Evolutionary conservation across 2,329 filamentous ascomycete genomes (phyloP).

Genomic region (Chrysoporthe deuterocubensis): DNA sequence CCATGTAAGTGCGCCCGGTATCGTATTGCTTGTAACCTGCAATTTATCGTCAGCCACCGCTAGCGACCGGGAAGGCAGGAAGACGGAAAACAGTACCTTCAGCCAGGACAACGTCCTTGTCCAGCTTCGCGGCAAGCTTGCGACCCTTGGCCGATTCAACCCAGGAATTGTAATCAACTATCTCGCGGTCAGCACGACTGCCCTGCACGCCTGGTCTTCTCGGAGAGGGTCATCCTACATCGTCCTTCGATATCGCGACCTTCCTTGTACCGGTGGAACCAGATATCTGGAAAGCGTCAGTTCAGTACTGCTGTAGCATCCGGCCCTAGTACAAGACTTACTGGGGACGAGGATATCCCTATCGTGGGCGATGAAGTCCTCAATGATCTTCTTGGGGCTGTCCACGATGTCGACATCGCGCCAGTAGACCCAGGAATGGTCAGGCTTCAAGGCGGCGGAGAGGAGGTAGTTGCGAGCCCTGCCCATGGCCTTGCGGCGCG

Average conservation of each 20-base stretch:
- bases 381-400: constrained; percentile 82
- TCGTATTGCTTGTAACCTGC: constrained; percentile 90
- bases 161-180: constrained; percentile 99
- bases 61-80: neutral
- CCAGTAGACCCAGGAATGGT: constrained; percentile 99
- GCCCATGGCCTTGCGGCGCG: constrained; percentile 87
- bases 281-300: constrained; percentile 70
- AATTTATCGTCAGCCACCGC: constrained; percentile 27
- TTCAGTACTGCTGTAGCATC: constrained; percentile 12
- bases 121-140: constrained; percentile 71
- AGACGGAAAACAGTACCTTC: constrained; percentile 65
- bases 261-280: constrained; percentile 90
- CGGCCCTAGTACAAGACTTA: constrained; percentile 53
- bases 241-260: constrained; percentile 88
- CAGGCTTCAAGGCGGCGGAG: constrained; percentile 79
- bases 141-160: constrained; percentile 86
- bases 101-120: constrained; percentile 82
- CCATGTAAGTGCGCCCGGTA: constrained; percentile 89
- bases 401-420: constrained; percentile 96
- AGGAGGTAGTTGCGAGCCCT: constrained; percentile 91
- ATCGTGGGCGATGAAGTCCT: constrained; percentile 95
- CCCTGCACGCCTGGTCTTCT: neutral
- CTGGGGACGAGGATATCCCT: constrained; percentile 92
- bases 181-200: constrained; percentile 16
- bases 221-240: constrained; percentile 63